These are phyloP conservation scores for Leccinum longicurvipes DNA, from an alignment of 768 basidiomycete species.

Conservation along the genomic window DNA sequence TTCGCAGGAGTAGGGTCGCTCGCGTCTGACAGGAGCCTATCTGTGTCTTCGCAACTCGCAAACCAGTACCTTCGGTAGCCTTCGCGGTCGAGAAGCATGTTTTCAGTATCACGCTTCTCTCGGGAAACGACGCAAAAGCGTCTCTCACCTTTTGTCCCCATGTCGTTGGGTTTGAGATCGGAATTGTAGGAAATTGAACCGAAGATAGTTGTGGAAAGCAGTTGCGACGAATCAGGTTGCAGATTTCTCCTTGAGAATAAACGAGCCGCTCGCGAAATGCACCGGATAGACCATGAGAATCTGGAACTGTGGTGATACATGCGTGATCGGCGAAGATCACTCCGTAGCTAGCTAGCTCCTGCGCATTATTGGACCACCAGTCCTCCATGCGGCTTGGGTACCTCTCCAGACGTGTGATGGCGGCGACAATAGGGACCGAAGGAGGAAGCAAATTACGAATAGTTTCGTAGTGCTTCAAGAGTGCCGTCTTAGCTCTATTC, in stretches of 20 bases:
- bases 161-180: neutral
- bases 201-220: neutral
- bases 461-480: slow-evolving; percentile 15
- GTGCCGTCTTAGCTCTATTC: slow-evolving; percentile 16
- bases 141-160: slow-evolving; percentile 3
- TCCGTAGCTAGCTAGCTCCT: slow-evolving; percentile 6
- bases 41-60: neutral
- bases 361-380: slow-evolving; percentile 19
- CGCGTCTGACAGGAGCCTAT: neutral
- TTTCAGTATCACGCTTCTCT: neutral
- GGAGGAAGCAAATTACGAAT: slow-evolving; percentile 7
- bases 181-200: slow-evolving; percentile 8
- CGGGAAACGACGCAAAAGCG: neutral
- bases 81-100: neutral
- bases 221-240: slow-evolving; percentile 13
- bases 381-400: slow-evolving; percentile 19
- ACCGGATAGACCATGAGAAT: neutral
- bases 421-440: slow-evolving; percentile 13
- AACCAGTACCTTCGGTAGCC: neutral
- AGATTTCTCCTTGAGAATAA: slow-evolving; percentile 9
- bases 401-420: slow-evolving; percentile 22
- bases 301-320: slow-evolving; percentile 17
- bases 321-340: slow-evolving; percentile 21
- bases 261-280: slow-evolving; percentile 11
- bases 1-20: neutral